Base-by-base conservation (phyloP, 495 filamentous ascomycete species). In the Aspergillus bridgeri region DNA sequence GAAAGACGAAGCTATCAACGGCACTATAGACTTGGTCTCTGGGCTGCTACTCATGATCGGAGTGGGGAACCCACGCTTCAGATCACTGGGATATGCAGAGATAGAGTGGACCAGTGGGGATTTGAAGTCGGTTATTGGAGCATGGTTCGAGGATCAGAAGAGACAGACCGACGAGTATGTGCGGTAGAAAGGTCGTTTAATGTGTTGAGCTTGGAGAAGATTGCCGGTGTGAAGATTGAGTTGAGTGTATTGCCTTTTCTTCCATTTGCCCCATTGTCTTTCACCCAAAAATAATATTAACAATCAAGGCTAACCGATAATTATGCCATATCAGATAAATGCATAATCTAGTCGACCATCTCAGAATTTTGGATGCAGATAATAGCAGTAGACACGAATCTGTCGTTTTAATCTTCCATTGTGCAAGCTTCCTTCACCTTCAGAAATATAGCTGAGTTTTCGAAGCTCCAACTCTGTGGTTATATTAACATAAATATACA, bases 311-410 rank as follows among this genome's bases (percentile, higher is more conserved):
- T 55, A 27, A 29, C 51, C 24, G 51, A 55, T 33, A 27, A 45
- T 21, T 54, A 64, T 4, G 76, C 76, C 3, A 59, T 80, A 67
- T 81, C 11, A 15, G 46, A 17, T 75, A 68, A 71, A 82, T 79
- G 9, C 53, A 65, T 44, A 79, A 81, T 44, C 49, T 81, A 4
- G 62, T 65, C 0, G 75, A 81, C 51, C 79, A 82, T 62, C 63
- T 82, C 3, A 67, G 64, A 1, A 42, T 80, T 17, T 59, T 59
- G 8, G 71, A 75, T 25, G 73, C 72, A 43, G 75, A 75, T 33
- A 69, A 59, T n/a, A n/a, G n/a, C 8, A 67, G 53, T 27, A 1
- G 1, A 27, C 25, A 27, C 25, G 25, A 27, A 7, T 27, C 25
- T 27, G 25, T 27, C n/a, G 64, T 82, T 11, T 48, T 53, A 2